Evolutionary conservation across 2,329 filamentous ascomycete genomes (phyloP), one percentile per base, ranked within the genome.

Genomic region (Plectosphaerella cucumerina): DNA sequence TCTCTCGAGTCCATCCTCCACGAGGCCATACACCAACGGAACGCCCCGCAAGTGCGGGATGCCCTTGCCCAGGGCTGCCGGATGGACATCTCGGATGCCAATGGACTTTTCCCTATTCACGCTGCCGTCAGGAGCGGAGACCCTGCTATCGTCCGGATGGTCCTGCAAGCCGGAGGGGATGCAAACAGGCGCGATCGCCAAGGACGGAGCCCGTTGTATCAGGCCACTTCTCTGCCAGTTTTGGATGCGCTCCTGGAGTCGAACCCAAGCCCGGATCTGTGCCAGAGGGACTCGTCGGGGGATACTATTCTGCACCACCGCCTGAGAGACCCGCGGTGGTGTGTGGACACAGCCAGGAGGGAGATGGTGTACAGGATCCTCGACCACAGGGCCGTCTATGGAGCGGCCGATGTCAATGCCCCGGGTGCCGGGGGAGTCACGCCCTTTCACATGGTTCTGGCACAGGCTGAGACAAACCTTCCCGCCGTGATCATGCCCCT

Each of bases 151-250:
- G 31, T 49, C 14, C 39, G 33, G 22, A 6, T 43, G 10, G 26
- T 52, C 9, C 23, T 52, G n/a, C 35, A 49, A 20, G 46, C 50
- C 11, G 47, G 50, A 9, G 50, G 46, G 9, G 22, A 52, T 34
- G 35, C 43, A 23, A 52, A 49, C 46, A 9, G 18, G 11, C 18
- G 21, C 12, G 45, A 48, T n/a, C 39, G 39, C 39, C 17, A 21
- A 12, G 39, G 39, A 42, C 39, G n/a, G n/a, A 42, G n/a, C 17
- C 39, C 39, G 3, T 17, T 42, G n/a, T 42, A 18, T 20, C 17
- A 12, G n/a, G 39, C 35, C 14, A 15, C 39, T 18, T 18, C 39
- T 4, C 17, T 42, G n/a, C 17, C n/a, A 4, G 17, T 18, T 11
- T 18, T 45, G 10, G 21, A 45, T 18, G 21, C 21, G 6, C 22